A percentile compares a stretch with the other conserved stretches of the same genome.
Evolutionary conservation across 805 yeast genomes (phyloP).

Genomic region (Suhomyces sp.): DNA sequence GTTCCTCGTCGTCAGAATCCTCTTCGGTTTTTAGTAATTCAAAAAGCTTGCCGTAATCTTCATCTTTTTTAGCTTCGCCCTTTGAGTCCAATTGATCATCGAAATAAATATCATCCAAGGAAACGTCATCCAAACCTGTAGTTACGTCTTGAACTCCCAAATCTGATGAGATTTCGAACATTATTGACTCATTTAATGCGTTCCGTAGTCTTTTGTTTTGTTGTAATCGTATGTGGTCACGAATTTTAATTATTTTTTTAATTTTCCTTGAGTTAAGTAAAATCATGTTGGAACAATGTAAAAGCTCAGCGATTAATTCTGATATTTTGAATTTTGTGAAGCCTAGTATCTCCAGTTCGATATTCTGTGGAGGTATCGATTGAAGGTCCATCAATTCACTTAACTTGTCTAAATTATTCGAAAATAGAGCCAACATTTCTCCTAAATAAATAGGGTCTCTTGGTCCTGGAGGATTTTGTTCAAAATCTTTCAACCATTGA

Average conservation of each 20-base stretch:
- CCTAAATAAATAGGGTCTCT: conserved; percentile 94
- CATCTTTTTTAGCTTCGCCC: conserved; percentile 20
- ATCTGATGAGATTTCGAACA: conserved; percentile 5
- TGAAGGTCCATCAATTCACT: conserved; percentile 53
- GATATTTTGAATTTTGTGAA: conserved; percentile 88
- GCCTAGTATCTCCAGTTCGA: conserved; percentile 78
- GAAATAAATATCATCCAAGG: conserved; percentile 34
- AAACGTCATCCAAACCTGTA: conserved; percentile 36
- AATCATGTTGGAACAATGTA: conserved; percentile 98
- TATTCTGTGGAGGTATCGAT: conserved; percentile 4
- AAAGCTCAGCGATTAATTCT: conserved; percentile 88
- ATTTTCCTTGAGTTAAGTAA: conserved; percentile 77
- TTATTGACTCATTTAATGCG: conserved; percentile 30
- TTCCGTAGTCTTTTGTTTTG: conserved; percentile 44
- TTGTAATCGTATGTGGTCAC: conserved; percentile 61
- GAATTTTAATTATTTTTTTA: conserved; percentile 60
- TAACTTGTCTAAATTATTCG: conserved; percentile 70
- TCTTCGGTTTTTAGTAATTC: conserved; percentile 30
- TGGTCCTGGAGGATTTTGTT: conserved; percentile 88
- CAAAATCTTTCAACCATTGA: conserved; percentile 50
- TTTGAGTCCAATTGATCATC: conserved; percentile 22
- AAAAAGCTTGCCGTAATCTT: conserved; percentile 15
- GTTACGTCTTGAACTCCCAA: conserved; percentile 30
- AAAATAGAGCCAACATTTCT: conserved; percentile 72
- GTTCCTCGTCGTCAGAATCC: conserved; percentile 46